Evolutionary conservation across 2,329 filamentous ascomycete species (phyloP), one percentile per base, ranked within the genome.

Genomic region (Alternaria novae-zelandiae): DNA sequence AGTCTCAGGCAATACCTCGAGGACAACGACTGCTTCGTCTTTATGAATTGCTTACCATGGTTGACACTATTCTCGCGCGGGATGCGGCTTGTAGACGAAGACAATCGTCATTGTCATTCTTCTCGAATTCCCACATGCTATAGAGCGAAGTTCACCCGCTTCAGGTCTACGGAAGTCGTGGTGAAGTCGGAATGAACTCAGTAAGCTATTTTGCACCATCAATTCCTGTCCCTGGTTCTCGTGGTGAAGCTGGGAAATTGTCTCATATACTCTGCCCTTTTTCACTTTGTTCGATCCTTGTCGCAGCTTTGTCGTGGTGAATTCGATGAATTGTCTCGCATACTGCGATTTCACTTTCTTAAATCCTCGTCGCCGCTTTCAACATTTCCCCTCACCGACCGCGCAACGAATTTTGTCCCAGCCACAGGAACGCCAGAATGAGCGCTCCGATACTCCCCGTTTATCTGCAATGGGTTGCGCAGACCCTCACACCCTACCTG

Each of bases 401-500:
- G 20, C n/a, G 26, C 26, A 21, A 21, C 30, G 17, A 17, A 2
- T 21, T 32, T 21, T 32, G 17, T 20, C 49, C 28, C 21, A 51
- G n/a, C 47, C 43, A 45, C n/a, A 21, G 43, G 11, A 45, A 45
- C 11, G 17, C 17, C 12, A 45, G 11, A 21, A 67, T 67, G 64
- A 28, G 25, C 41, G 25, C n/a, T 5, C 20, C 25, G 5, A 64
- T 55, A 21, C 55, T 64, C 5, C 45, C 60, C 1, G 53, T 67
- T 6, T 17, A 61, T 21, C 60, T 46, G 11, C 28, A 44, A 20
- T 69, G 64, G 68, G 32, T 69, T n/a, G 47, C 46, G 25, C 45
- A 67, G 12, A 62, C 54, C 3, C 63, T 69, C 6, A 55, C 54
- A 3, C 63, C 66, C 2, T 70, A 67, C 26, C 59, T 70, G 5